Evolutionary conservation across 352 stramenopile species (phyloP).

Genomic region (Pythium vanterpoolii): DNA sequence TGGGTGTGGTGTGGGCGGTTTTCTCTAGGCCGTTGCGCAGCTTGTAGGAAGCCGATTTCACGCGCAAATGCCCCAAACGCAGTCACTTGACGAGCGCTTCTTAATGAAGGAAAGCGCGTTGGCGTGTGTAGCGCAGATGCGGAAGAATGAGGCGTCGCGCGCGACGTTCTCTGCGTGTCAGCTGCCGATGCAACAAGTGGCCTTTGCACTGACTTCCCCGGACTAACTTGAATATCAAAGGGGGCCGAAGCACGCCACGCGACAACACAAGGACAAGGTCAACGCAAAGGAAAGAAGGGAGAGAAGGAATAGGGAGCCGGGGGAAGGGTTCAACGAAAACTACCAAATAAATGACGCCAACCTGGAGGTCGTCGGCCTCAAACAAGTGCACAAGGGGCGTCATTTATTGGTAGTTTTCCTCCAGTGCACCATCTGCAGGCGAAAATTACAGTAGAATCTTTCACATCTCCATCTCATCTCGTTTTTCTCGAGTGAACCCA

Average conservation of each 20-base stretch:
- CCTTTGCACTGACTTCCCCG: slow-evolving; percentile 24
- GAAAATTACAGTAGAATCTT: not conserved
- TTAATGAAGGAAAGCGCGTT: not conserved
- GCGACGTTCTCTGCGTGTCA: not conserved
- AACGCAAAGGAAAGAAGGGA: slow-evolving; percentile 7
- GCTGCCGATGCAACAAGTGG: not conserved
- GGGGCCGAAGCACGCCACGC: not conserved
- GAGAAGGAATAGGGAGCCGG: slow-evolving; percentile 2
- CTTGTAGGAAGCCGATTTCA: not conserved
- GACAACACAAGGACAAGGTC: not conserved
- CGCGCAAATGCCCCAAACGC: not conserved
- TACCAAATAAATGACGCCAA: not conserved
- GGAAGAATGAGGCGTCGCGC: not conserved
- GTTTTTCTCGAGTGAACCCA: not conserved
- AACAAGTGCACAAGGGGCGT: too few relatives aligned
- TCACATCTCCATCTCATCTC: not conserved
- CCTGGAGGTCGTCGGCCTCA: too few relatives aligned
- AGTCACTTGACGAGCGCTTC: not conserved
- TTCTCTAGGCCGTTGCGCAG: not conserved
- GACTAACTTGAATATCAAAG: slow-evolving; percentile 32
- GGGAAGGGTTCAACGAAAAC: slow-evolving; percentile 1
- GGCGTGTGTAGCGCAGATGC: not conserved
- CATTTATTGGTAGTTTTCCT: too few relatives aligned
- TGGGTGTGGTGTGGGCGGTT: too few relatives aligned
- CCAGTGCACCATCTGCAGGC: not conserved